Evolutionary conservation across 768 basidiomycete species (phyloP), one percentile per base, ranked within the genome.

Genomic region (Kwoniella shandongensis): DNA sequence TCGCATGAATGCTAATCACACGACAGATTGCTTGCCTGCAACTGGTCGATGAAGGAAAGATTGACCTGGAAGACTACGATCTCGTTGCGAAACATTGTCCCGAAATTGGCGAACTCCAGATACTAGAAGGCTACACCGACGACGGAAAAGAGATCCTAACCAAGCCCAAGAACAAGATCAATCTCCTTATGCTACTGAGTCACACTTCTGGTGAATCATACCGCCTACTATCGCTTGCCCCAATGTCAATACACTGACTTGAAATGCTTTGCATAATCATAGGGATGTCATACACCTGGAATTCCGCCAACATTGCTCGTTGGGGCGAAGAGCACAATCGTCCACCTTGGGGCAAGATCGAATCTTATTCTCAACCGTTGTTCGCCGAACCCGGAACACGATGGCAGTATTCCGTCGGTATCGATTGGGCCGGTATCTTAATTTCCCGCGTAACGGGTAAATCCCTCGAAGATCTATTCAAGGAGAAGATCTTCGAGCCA

Each of bases 361-460:
- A 17, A 4, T 27, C 60, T 1, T 56, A 35, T 27, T 12, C 26
- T 5, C 35, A 25, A 8, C 62, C 62, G 12, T 40, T 64, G 27
- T 11, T 44, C 4, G 54, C 23, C 38, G 58, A 64, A 39, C 62
- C 62, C 10, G 62, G 62, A 5, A 60, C 62, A 15, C 27, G n/a
- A 13, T 59, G 47, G 42, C 3, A 25, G 4, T 64, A 64, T 35
- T 26, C 40, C 0, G 29, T 55, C 18, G 22, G 32, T 25, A 29
- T 51, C 44, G 54, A 56, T 41, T 49, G 54, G 54, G 58, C 40
- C 11, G 62, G 62, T 18, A 45, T 52, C 36, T 36, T 64, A 15
- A 39, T 64, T 36, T 36, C 44, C 45, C 62, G 62, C 5, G 44
- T 59, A 2, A 54, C 62, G 1, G 62, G 62, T 5, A 18, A 30